Conservation (phyloP, 2,329 filamentous ascomycete species). For the Phymatotrichopsis omnivora region DNA sequence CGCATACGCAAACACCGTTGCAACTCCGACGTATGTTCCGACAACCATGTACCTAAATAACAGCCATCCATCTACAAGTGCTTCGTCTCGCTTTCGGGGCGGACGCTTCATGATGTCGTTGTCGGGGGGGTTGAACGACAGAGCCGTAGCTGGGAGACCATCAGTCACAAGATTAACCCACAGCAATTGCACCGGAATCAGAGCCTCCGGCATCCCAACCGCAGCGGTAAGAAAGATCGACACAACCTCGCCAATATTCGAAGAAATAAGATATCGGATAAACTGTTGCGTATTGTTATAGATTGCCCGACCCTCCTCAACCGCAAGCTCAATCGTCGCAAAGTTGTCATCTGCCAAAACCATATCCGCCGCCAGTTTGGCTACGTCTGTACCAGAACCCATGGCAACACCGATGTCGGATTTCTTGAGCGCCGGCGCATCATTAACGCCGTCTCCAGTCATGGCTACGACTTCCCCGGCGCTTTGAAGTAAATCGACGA, state of each 20-base stretch:
- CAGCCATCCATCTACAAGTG: slow-evolving; percentile 86
- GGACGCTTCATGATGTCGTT: slow-evolving; percentile 93
- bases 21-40: slow-evolving; percentile 85
- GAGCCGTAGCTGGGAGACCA: slow-evolving; percentile 85
- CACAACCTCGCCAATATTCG: slow-evolving; percentile 97
- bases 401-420: slow-evolving; percentile 98
- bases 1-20: slow-evolving; percentile 94
- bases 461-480: slow-evolving; percentile 93
- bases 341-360: slow-evolving; percentile 98
- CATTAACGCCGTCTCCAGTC: slow-evolving; percentile 98
- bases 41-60: slow-evolving; percentile 98
- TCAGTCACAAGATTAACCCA: slow-evolving; percentile 99
- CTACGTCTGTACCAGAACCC: slow-evolving; percentile 95
- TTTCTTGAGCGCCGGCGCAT: slow-evolving; percentile 95
- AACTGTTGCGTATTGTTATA: slow-evolving; percentile 99
- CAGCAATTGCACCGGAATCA: slow-evolving; percentile 92
- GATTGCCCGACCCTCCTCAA: slow-evolving; percentile 94
- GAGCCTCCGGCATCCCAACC: slow-evolving; percentile 90
- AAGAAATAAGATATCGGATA: slow-evolving; percentile 97
- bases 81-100: slow-evolving; percentile 84
- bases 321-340: slow-evolving; percentile 88
- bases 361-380: slow-evolving; percentile 96
- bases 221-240: slow-evolving; percentile 98
- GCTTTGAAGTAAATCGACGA: slow-evolving; percentile 91
- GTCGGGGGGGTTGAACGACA: slow-evolving; percentile 98